Evolutionary conservation across 2,329 filamentous ascomycete species (phyloP).

Genomic region (Fusarium solani-melongenae): DNA sequence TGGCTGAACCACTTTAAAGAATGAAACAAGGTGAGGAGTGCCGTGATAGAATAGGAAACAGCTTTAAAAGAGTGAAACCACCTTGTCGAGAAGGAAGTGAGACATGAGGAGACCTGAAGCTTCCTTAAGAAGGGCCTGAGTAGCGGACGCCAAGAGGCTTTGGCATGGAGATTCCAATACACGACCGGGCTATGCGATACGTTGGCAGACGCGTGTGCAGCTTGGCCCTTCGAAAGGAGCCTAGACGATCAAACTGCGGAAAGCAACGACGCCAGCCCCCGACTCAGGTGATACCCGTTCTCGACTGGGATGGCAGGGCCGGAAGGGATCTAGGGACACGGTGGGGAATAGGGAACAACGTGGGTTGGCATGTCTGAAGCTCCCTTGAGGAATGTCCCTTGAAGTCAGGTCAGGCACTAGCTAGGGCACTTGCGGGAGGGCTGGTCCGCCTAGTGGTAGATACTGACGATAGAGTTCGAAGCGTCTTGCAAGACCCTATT

Average conservation of each 20-base stretch:
- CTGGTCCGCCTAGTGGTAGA: not conserved
- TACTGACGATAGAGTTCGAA: not conserved
- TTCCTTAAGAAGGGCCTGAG: conserved; percentile 26
- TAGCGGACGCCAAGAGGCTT: not conserved
- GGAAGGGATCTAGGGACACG: conserved; percentile 9
- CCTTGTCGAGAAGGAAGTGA: conserved; percentile 9
- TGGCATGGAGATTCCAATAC: not conserved
- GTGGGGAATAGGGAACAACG: conserved; percentile 25
- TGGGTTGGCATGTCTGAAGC: conserved; percentile 34
- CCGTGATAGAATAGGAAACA: conserved; percentile 22
- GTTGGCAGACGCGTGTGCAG: conserved; percentile 8
- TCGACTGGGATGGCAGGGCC: conserved; percentile 9
- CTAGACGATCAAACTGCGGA: conserved; percentile 16
- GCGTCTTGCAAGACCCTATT: not conserved
- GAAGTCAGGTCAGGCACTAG: conserved; percentile 1
- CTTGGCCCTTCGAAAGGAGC: not conserved
- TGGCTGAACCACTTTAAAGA: conserved; percentile 27
- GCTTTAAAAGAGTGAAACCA: conserved; percentile 14
- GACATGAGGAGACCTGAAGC: conserved; percentile 19
- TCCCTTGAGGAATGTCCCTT: conserved; percentile 29
- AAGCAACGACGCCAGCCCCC: conserved; percentile 29
- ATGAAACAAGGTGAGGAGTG: conserved; percentile 19
- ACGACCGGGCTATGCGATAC: not conserved
- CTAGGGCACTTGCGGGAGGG: conserved; percentile 6
- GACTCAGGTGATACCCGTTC: conserved; percentile 13